These are phyloP conservation scores for Phlebopus sp. DNA, from an alignment of 1,284 basidiomycete species.

Conservation along the genomic window DNA sequence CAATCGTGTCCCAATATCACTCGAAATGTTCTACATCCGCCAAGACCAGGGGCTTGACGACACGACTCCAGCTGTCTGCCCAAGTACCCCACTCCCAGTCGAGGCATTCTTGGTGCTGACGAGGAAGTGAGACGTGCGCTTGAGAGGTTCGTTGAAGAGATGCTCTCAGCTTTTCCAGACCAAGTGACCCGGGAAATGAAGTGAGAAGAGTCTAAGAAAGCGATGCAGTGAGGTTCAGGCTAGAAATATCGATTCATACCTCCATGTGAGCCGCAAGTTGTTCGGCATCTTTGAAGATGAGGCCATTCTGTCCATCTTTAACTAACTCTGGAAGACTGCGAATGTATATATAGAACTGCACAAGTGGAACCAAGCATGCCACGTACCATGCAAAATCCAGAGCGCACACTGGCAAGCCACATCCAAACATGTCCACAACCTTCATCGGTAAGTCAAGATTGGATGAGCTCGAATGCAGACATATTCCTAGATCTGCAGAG, in stretches of 20 bases:
- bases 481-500: slow-evolving; percentile 90
- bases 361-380: background rate
- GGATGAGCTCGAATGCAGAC: slow-evolving; percentile 88
- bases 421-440: slow-evolving; percentile 99
- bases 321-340: slow-evolving; percentile 84
- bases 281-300: slow-evolving; percentile 67
- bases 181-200: slow-evolving; percentile 56
- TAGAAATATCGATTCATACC: slow-evolving; percentile 37
- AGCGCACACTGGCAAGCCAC: slow-evolving; percentile 90
- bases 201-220: slow-evolving; percentile 50
- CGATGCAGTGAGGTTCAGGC: background rate
- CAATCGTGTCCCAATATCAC: slow-evolving; percentile 5
- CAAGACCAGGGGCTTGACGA: slow-evolving; percentile 63
- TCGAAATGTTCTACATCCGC: slow-evolving; percentile 40
- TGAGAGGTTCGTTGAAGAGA: slow-evolving; percentile 26
- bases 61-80: slow-evolving; percentile 80
- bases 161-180: slow-evolving; percentile 48
- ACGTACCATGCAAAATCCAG: slow-evolving; percentile 81
- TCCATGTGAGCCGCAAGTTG: slow-evolving; percentile 75
- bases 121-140: slow-evolving; percentile 4
- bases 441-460: slow-evolving; percentile 98
- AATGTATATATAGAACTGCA: slow-evolving; percentile 1
- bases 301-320: slow-evolving; percentile 78
- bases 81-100: slow-evolving; percentile 70
- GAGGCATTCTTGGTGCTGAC: slow-evolving; percentile 22